Percentiles rank a stretch among this genome's conserved stretches.
These are phyloP conservation scores for Pseudonectria buxi DNA, from an alignment of 2,329 filamentous ascomycete species.

Conservation along the genomic window DNA sequence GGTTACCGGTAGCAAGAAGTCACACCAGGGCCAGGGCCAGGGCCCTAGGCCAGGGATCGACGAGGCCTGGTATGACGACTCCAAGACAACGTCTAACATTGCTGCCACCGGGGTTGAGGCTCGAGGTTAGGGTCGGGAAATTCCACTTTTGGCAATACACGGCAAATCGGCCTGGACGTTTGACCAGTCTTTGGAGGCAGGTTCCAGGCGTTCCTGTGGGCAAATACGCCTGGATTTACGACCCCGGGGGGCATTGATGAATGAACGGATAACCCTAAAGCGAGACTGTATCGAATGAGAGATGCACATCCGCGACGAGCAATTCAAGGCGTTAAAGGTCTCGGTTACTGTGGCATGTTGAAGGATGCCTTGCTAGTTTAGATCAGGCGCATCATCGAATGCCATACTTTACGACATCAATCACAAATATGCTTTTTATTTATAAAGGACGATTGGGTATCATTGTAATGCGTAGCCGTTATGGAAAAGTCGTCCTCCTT, in stretches of 20 bases:
- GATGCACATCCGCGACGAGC: slow-evolving; percentile 10
- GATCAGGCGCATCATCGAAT: slow-evolving; percentile 13
- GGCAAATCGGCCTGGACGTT: too few relatives aligned
- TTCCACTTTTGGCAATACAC: neutral
- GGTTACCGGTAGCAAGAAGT: slow-evolving; percentile 33
- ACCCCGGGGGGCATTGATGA: neutral
- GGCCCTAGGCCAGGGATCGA: slow-evolving; percentile 14
- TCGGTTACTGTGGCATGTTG: slow-evolving; percentile 16
- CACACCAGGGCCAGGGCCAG: slow-evolving; percentile 3
- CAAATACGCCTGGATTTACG: neutral
- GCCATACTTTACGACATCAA: slow-evolving; percentile 6
- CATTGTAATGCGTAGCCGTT: too few relatives aligned
- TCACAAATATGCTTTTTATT: too few relatives aligned
- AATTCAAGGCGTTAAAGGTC: slow-evolving; percentile 18
- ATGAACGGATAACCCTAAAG: neutral
- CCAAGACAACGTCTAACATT: slow-evolving; percentile 1
- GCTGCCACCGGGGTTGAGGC: slow-evolving; percentile 7
- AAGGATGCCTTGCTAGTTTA: slow-evolving; percentile 10
- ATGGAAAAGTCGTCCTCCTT: too few relatives aligned
- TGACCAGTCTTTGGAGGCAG: too few relatives aligned
- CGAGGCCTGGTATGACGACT: slow-evolving; percentile 30
- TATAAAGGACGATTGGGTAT: too few relatives aligned
- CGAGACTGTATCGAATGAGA: slow-evolving; percentile 5
- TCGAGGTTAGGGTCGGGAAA: slow-evolving; percentile 1
- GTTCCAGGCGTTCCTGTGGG: too few relatives aligned